phyloP scores from a whole-genome alignment of 805 yeast species.

The Zygoascus ofunaensis region DNA sequence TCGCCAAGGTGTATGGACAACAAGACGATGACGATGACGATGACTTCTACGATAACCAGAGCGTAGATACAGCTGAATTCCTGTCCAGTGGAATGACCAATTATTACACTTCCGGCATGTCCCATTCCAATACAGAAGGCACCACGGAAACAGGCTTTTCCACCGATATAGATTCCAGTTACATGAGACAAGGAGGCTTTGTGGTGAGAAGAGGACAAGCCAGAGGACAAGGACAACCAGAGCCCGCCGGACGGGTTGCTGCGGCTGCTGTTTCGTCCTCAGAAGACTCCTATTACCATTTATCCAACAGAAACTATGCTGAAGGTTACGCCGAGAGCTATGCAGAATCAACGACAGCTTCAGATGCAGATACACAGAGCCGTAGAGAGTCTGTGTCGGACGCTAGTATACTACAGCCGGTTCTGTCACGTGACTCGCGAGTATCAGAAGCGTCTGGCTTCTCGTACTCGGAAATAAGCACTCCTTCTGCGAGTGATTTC shows the following conservation, averaged over 20 bases:
- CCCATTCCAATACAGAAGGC: background rate
- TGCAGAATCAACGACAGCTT: background rate
- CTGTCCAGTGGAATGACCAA: conserved; percentile 1
- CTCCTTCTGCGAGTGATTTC: conserved; percentile 13
- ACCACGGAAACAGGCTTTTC: background rate
- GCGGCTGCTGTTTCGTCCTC: background rate
- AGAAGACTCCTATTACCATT: background rate
- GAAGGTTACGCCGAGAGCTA: background rate
- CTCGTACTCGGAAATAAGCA: conserved; percentile 13
- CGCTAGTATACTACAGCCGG: background rate
- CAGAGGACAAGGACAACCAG: background rate
- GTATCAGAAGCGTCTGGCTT: conserved; percentile 10
- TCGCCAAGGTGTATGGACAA: too few relatives aligned
- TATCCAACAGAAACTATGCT: background rate
- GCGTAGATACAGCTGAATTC: conserved; percentile 3
- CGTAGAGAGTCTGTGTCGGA: background rate
- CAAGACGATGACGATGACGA: background rate
- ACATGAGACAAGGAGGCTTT: background rate
- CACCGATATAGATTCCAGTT: background rate
- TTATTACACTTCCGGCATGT: background rate
- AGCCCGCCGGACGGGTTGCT: background rate
- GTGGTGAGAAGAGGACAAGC: conserved; percentile 1
- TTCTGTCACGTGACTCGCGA: background rate
- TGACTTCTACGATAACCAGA: background rate
- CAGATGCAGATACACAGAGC: background rate